Conservation (phyloP, 345 rosid species). For the Gossypium stocksii region DNA sequence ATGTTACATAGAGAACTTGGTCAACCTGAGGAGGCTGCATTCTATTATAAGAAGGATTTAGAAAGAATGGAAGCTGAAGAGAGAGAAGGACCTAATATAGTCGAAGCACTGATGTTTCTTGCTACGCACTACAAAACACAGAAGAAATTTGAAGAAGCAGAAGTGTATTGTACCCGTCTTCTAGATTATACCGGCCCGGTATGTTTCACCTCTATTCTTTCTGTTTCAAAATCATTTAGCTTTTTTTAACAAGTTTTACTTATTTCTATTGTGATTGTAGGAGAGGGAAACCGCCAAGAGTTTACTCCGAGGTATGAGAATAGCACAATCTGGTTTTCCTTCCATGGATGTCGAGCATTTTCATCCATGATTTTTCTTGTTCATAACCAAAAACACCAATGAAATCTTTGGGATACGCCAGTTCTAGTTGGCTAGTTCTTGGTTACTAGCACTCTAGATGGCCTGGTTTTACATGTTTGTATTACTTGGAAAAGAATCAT, state of each 20-base stretch:
- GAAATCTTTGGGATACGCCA: background rate
- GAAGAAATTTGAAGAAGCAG: constrained; percentile 84
- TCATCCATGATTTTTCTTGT: constrained; percentile 42
- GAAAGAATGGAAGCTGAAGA: constrained; percentile 97
- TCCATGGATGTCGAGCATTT: constrained; percentile 71
- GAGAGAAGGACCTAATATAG: constrained; percentile 86
- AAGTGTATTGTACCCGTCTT: constrained; percentile 89
- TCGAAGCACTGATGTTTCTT: constrained; percentile 82
- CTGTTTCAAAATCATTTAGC: background rate
- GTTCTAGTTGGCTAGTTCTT: constrained; percentile 5
- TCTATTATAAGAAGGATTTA: constrained; percentile 79
- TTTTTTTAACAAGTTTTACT: constrained; percentile 6
- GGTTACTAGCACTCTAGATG: constrained; percentile 8
- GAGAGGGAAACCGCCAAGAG: constrained; percentile 88
- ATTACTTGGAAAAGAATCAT: background rate
- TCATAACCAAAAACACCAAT: background rate
- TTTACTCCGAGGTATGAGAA: constrained; percentile 70
- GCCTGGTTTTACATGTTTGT: constrained; percentile 1
- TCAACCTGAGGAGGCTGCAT: constrained; percentile 77
- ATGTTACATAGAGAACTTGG: constrained; percentile 64
- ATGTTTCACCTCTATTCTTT: constrained; percentile 28
- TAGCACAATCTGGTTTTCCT: constrained; percentile 53
- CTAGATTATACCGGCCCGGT: constrained; percentile 91
- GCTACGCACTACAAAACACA: constrained; percentile 63
- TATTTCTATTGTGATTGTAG: constrained; percentile 36